Conservation (phyloP, 1,284 basidiomycete species). For the Caloboletus firmus region DNA sequence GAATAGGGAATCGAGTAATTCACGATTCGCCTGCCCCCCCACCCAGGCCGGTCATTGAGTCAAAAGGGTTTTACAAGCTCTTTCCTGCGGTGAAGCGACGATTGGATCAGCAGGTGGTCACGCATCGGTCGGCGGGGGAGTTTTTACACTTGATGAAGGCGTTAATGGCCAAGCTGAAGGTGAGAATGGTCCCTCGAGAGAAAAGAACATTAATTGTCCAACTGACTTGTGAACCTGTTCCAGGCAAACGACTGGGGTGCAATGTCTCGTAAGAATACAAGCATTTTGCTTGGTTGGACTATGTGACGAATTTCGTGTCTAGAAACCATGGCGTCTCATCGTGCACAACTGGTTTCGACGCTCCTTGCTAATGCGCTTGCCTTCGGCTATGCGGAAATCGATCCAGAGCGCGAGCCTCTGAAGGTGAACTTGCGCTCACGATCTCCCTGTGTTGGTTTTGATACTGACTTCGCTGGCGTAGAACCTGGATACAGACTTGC, state of each 20-base stretch:
- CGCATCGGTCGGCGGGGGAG: constrained; percentile 51
- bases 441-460: accelerated
- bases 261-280: constrained; percentile 49
- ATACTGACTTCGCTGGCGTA: constrained; percentile 16
- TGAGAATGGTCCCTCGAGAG: constrained; percentile 12
- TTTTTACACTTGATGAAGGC: constrained; percentile 60
- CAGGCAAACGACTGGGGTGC: constrained; percentile 65
- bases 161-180: constrained; percentile 66
- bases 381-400: constrained; percentile 47
- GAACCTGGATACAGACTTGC: constrained; percentile 51
- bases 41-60: constrained; percentile 58
- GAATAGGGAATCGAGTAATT: too few relatives aligned
- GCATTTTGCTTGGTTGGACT: constrained; percentile 37
- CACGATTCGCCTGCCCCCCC: too few relatives aligned
- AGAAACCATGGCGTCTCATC: constrained; percentile 59
- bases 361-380: constrained; percentile 47
- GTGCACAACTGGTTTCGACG: constrained; percentile 44
- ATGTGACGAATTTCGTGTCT: constrained; percentile 1
- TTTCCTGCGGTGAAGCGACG: constrained; percentile 47
- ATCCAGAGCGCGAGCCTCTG: constrained; percentile 47
- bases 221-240: background rate
- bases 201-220: background rate
- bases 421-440: constrained; percentile 38
- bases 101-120: constrained; percentile 48
- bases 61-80: constrained; percentile 54